These are phyloP conservation scores for Boletus eberwhitei DNA, from an alignment of 768 basidiomycete genomes.

Conservation along the genomic window DNA sequence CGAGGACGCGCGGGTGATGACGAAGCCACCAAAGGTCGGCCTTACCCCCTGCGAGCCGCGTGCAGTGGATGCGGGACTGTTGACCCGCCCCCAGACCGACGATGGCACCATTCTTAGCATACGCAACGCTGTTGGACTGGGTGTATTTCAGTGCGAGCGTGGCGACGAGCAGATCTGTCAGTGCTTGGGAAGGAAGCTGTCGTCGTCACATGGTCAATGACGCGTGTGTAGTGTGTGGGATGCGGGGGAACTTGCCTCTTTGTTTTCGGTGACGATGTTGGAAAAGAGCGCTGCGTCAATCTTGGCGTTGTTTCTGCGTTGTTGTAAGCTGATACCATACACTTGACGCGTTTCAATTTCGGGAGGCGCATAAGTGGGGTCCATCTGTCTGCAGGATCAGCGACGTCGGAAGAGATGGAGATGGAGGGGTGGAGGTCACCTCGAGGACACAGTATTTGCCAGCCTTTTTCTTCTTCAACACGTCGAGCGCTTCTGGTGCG, in stretches of 20 bases:
- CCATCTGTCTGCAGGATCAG: conserved; percentile 58
- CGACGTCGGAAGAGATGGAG: not conserved
- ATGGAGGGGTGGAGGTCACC: conserved; percentile 40
- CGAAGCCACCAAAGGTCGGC: conserved; percentile 99
- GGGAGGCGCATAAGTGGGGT: conserved; percentile 76
- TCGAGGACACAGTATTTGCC: conserved; percentile 98
- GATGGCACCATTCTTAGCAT: conserved; percentile 87
- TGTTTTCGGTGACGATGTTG: conserved; percentile 88
- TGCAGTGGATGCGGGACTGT: conserved; percentile 99
- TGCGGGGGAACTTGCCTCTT: conserved; percentile 51
- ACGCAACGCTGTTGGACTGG: conserved; percentile 98
- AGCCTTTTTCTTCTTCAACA: conserved; percentile 92
- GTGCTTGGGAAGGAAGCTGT: conserved; percentile 71
- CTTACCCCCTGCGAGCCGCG: conserved; percentile 93
- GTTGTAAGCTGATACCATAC: conserved; percentile 87
- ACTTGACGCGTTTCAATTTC: conserved; percentile 92
- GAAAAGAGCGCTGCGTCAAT: conserved; percentile 77
- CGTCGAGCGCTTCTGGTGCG: conserved; percentile 79
- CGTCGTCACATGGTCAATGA: not conserved
- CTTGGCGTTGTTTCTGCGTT: conserved; percentile 86
- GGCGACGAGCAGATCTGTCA: conserved; percentile 93
- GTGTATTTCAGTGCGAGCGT: conserved; percentile 98
- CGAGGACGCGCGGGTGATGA: conserved; percentile 90
- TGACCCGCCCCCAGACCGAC: conserved; percentile 97
- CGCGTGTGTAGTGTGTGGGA: not conserved